Conservation (phyloP, 495 filamentous ascomycete species). For the Astrothelium macrocarpum region DNA sequence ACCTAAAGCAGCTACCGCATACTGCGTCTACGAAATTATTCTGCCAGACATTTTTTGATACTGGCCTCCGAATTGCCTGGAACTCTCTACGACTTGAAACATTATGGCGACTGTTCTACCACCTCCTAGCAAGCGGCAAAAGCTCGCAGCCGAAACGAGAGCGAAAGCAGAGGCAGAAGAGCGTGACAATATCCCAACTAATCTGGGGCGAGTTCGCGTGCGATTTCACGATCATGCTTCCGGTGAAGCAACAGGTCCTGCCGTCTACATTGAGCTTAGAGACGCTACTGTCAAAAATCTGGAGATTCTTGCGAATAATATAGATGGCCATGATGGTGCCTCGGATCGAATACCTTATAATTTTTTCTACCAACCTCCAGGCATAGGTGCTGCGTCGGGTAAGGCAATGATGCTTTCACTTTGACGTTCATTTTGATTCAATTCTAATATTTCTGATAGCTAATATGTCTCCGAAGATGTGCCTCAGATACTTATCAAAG, state of each 20-base stretch:
- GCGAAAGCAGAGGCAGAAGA: constrained; percentile 69
- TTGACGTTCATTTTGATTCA: not conserved
- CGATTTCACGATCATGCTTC: constrained; percentile 83
- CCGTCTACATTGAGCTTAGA: constrained; percentile 71
- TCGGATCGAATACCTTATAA: constrained; percentile 81
- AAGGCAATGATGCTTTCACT: too few relatives aligned
- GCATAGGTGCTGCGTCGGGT: constrained; percentile 4
- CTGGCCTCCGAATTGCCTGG: not conserved
- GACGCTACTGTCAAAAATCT: constrained; percentile 86
- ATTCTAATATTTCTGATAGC: not conserved
- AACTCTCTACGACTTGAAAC: not conserved
- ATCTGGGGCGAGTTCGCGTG: constrained; percentile 62
- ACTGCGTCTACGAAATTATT: too few relatives aligned
- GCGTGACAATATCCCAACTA: constrained; percentile 51
- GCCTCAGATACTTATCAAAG: not conserved
- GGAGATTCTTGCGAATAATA: constrained; percentile 78
- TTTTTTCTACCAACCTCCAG: constrained; percentile 44
- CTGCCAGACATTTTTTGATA: not conserved
- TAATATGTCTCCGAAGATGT: not conserved
- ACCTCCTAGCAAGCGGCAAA: constrained; percentile 85
- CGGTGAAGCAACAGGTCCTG: constrained; percentile 53
- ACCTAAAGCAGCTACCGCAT: not conserved
- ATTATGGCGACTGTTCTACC: constrained; percentile 81
- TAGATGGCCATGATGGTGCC: constrained; percentile 58
- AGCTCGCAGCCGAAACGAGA: constrained; percentile 62